Conservation (phyloP, 495 filamentous ascomycete species). For the Schizothecium vesticola region DNA sequence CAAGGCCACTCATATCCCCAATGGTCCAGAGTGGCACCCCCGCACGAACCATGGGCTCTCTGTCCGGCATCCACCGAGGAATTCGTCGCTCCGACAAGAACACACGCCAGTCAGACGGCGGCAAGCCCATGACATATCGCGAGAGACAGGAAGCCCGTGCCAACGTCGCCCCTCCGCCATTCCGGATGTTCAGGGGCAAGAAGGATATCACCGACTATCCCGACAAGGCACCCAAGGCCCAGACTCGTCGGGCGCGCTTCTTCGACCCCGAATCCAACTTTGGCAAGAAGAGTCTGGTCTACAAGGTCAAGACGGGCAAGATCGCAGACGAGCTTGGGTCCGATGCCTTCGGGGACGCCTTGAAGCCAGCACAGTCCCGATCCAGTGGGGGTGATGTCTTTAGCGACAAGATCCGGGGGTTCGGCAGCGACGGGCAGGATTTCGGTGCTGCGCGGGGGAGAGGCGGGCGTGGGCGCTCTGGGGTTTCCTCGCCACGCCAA, state of each 20-base stretch:
- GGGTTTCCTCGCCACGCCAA: background rate
- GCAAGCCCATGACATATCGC: conserved; percentile 20
- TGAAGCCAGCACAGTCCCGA: background rate
- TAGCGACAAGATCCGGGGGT: background rate
- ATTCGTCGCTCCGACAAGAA: conserved; percentile 20
- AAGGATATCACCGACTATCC: conserved; percentile 37
- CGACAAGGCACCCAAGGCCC: conserved; percentile 20
- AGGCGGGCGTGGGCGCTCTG: background rate
- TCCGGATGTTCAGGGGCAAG: conserved; percentile 42
- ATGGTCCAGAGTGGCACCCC: background rate
- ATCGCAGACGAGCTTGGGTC: conserved; percentile 18
- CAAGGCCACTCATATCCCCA: conserved; percentile 10
- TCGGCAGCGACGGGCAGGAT: background rate
- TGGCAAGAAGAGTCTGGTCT: conserved; percentile 44
- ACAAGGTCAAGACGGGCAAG: conserved; percentile 31
- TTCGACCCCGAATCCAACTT: conserved; percentile 34
- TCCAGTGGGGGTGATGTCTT: conserved; percentile 1
- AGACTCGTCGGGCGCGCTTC: conserved; percentile 40
- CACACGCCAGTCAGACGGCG: background rate
- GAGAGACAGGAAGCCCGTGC: conserved; percentile 23
- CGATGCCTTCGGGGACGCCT: background rate
- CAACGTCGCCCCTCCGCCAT: conserved; percentile 20
- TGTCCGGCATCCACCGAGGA: conserved; percentile 29
- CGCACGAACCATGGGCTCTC: conserved; percentile 12
- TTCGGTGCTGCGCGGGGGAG: background rate